A percentile compares a stretch with the other conserved stretches of the same genome.
These are phyloP conservation scores for Gynochthodes officinalis DNA, from an alignment of 257 asterid genomes.

Conservation along the genomic window DNA sequence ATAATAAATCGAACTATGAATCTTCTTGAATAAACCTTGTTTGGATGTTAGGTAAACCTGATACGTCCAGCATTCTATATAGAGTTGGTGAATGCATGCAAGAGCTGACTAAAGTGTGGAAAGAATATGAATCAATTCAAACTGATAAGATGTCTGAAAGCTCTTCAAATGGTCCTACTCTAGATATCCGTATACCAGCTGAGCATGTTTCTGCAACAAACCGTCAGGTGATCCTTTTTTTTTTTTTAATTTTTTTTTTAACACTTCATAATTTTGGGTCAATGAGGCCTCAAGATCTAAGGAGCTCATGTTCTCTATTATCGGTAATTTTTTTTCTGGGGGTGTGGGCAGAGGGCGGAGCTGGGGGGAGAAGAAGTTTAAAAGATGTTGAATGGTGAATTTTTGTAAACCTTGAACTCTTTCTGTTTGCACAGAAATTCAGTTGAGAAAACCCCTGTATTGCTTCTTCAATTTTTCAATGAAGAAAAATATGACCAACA, in stretches of 20 bases:
- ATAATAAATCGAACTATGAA: not conserved
- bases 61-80: slow-evolving; percentile 59
- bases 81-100: slow-evolving; percentile 92
- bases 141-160: slow-evolving; percentile 58
- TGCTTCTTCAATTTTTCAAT: too few species aligned
- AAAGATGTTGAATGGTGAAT: not conserved
- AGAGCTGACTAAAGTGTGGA: slow-evolving; percentile 77
- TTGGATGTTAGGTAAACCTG: slow-evolving; percentile 60
- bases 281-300: not conserved
- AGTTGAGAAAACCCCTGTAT: too few species aligned
- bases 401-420: not conserved
- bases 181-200: slow-evolving; percentile 93
- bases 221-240: slow-evolving; percentile 66
- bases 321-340: not conserved
- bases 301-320: not conserved
- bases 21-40: not conserved
- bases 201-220: slow-evolving; percentile 90
- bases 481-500: too few species aligned
- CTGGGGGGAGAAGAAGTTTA: not conserved
- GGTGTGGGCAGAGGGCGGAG: too few species aligned
- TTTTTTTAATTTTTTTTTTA: not conserved
- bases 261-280: not conserved
- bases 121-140: slow-evolving; percentile 58
- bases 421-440: not conserved
- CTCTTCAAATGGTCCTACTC: slow-evolving; percentile 72